phyloP scores from a whole-genome alignment of 176 grass and related monocot species.

The Musa beccarii region DNA sequence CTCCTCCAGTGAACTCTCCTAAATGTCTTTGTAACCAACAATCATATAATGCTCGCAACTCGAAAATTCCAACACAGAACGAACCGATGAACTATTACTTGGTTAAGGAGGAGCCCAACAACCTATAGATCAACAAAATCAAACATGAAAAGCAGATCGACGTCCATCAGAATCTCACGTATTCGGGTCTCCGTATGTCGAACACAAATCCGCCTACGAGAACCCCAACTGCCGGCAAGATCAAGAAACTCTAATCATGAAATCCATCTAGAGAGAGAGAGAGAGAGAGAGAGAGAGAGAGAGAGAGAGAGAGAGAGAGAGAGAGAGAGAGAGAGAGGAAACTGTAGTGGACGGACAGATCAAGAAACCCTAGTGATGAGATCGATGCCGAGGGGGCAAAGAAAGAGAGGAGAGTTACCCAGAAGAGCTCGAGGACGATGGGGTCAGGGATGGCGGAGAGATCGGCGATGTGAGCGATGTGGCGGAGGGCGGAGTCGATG shows the following conservation, averaged over 20 bases:
- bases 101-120: not conserved
- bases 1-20: no score
- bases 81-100: no score
- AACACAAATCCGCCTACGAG: not conserved
- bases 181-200: not conserved
- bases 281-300: no score
- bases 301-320: no score
- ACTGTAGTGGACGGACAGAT: not conserved
- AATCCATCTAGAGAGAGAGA: no score
- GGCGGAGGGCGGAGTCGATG: conserved; percentile 62
- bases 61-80: no score
- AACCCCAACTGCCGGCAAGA: not conserved
- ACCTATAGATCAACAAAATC: not conserved
- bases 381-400: not conserved
- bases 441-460: conserved; percentile 66
- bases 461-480: conserved; percentile 57
- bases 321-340: no score
- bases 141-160: not conserved
- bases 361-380: not conserved
- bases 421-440: conserved; percentile 86
- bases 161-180: not conserved
- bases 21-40: no score
- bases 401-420: conserved; percentile 12
- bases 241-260: no score
- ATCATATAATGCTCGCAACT: no score